A percentile compares a stretch with the other conserved stretches of the same genome.
These are phyloP conservation scores for Wickerhamomyces tratensis DNA, from an alignment of 805 yeast genomes.

Conservation along the genomic window DNA sequence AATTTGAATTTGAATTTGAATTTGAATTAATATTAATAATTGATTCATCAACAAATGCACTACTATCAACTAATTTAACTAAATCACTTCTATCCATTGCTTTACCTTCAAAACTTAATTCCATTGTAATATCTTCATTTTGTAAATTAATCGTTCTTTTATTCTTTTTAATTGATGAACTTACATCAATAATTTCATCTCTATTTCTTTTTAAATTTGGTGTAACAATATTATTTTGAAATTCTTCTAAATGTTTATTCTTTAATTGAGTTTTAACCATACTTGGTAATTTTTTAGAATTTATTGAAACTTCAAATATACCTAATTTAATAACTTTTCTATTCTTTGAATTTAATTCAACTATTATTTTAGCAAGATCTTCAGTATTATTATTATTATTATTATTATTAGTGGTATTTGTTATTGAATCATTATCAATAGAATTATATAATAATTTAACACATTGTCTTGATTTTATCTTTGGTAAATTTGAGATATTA, in stretches of 20 bases:
- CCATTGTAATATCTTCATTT: constrained; percentile 20
- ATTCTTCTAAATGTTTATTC: neutral
- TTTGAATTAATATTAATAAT: constrained; percentile 3
- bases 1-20: constrained; percentile 1
- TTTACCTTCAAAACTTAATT: constrained; percentile 35
- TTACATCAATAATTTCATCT: constrained; percentile 15
- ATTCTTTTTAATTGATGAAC: constrained; percentile 17
- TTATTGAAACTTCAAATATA: neutral
- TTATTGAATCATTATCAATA: neutral
- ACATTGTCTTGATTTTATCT: neutral
- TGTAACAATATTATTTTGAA: constrained; percentile 4
- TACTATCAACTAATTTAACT: constrained; percentile 29
- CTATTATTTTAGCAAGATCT: neutral
- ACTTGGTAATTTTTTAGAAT: neutral
- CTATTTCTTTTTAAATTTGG: constrained; percentile 19
- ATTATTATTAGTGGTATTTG: too few relatives aligned
- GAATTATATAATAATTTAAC: neutral
- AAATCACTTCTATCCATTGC: constrained; percentile 33
- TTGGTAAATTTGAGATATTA: neutral
- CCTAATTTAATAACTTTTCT: neutral
- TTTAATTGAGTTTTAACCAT: too few relatives aligned
- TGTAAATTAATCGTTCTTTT: constrained; percentile 10
- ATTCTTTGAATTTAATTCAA: too few relatives aligned
- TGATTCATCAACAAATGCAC: constrained; percentile 23
- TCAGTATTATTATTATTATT: too few relatives aligned